phyloP scores from a whole-genome alignment of 169 alveolate genomes.

The Plasmodium coatneyi region DNA sequence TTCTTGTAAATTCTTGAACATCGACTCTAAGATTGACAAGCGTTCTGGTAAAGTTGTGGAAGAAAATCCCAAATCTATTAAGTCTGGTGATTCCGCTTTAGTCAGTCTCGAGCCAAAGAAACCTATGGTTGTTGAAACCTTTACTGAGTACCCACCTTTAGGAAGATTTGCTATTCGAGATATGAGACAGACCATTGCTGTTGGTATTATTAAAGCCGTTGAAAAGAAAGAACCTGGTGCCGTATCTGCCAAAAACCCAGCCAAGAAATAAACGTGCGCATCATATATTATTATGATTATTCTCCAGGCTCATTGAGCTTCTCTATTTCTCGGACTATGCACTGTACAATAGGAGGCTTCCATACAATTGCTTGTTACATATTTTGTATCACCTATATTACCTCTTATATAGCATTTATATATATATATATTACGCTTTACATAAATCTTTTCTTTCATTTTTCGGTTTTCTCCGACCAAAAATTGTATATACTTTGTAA shows the following conservation, averaged over 20 bases:
- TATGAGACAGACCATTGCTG: constrained; percentile 99
- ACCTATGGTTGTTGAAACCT: constrained; percentile 97
- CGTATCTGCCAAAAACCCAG: constrained; percentile 82
- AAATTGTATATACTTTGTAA: neutral
- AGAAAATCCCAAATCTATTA: constrained; percentile 96
- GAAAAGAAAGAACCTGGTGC: constrained; percentile 95
- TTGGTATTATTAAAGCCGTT: constrained; percentile 97
- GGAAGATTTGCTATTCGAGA: constrained; percentile 99
- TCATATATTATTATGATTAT: no score
- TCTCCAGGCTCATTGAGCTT: neutral
- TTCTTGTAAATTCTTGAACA: constrained; percentile 96
- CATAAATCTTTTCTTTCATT: neutral
- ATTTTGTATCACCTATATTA: neutral
- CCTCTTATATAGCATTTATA: neutral
- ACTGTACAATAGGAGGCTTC: neutral
- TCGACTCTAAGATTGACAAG: constrained; percentile 95
- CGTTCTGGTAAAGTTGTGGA: constrained; percentile 97
- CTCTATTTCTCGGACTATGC: neutral
- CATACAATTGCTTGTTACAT: neutral
- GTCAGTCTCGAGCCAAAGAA: constrained; percentile 95
- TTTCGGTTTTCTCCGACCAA: neutral
- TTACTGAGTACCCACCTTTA: constrained; percentile 97
- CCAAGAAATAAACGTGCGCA: constrained; percentile 7
- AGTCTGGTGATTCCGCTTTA: constrained; percentile 97
- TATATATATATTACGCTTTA: neutral